A percentile compares a stretch with the other conserved stretches of the same genome.
phyloP scores from a whole-genome alignment of 1,284 basidiomycete genomes.

The Ustilago tritici region DNA sequence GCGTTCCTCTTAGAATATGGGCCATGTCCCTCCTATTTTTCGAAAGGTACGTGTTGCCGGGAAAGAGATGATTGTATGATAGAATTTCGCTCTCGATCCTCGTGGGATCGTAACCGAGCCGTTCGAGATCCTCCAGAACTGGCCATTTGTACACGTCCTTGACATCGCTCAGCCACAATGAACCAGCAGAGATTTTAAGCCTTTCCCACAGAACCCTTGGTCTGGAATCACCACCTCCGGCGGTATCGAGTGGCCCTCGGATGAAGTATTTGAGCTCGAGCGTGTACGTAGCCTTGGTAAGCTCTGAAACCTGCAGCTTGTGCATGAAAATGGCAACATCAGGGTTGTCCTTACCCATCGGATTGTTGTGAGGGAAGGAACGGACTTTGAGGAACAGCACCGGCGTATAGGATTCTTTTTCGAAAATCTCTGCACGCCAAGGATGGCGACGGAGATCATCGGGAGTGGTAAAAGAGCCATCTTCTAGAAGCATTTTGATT shows the following conservation, averaged over 20 bases:
- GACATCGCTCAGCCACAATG: constrained; percentile 10
- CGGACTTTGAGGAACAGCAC: constrained; percentile 2
- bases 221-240: not conserved
- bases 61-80: not conserved
- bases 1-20: not conserved
- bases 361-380: not conserved
- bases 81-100: constrained; percentile 13
- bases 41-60: not conserved
- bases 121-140: constrained; percentile 8
- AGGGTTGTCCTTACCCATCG: constrained; percentile 5
- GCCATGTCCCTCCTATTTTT: not conserved
- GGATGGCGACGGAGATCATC: not conserved
- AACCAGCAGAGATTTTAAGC: not conserved
- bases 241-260: not conserved
- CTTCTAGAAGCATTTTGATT: not conserved
- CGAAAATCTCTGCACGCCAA: constrained; percentile 2
- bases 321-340: constrained; percentile 32
- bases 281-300: not conserved
- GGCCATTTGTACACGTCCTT: constrained; percentile 10
- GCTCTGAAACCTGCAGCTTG: not conserved
- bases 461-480: not conserved
- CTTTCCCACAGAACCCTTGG: not conserved
- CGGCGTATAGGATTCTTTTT: constrained; percentile 4
- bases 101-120: constrained; percentile 15
- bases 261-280: constrained; percentile 15